A percentile compares a stretch with the other conserved stretches of the same genome.
Conservation (phyloP, 768 basidiomycete species). For the Leccinellum rugosiceps region DNA sequence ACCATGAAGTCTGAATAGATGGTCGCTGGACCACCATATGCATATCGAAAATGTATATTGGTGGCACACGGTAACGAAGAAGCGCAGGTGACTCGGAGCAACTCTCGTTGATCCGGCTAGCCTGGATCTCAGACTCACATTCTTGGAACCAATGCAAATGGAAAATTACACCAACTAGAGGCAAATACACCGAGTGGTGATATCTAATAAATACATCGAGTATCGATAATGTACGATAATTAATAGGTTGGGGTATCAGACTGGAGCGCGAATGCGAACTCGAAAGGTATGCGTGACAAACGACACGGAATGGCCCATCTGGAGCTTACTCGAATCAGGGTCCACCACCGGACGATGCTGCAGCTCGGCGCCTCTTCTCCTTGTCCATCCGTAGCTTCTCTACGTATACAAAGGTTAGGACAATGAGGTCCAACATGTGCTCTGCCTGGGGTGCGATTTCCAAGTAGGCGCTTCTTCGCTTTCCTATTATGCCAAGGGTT, state of each 20-base stretch:
- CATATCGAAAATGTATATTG: too few relatives aligned
- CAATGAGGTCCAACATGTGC: constrained; percentile 23
- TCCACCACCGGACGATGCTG: constrained; percentile 15
- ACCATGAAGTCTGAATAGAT: too few relatives aligned
- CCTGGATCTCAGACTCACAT: not conserved
- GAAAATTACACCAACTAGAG: not conserved
- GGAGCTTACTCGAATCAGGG: constrained; percentile 5
- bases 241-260: not conserved
- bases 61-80: too few relatives aligned
- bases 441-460: constrained; percentile 22
- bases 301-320: not conserved
- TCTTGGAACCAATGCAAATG: not conserved
- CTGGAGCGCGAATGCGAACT: not conserved
- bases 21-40: too few relatives aligned
- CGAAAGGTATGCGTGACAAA: not conserved
- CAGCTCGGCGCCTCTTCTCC: constrained; percentile 5
- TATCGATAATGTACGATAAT: not conserved
- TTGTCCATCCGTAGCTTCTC: constrained; percentile 29
- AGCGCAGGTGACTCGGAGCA: too few relatives aligned
- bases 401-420: constrained; percentile 31
- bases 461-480: constrained; percentile 14
- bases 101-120: too few relatives aligned
- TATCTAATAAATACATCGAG: not conserved
- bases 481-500: constrained; percentile 26
- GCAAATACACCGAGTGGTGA: not conserved